Evolutionary conservation across 148 eudicot genomes (phyloP).

Genomic region (Heliamphora exappendiculata): DNA sequence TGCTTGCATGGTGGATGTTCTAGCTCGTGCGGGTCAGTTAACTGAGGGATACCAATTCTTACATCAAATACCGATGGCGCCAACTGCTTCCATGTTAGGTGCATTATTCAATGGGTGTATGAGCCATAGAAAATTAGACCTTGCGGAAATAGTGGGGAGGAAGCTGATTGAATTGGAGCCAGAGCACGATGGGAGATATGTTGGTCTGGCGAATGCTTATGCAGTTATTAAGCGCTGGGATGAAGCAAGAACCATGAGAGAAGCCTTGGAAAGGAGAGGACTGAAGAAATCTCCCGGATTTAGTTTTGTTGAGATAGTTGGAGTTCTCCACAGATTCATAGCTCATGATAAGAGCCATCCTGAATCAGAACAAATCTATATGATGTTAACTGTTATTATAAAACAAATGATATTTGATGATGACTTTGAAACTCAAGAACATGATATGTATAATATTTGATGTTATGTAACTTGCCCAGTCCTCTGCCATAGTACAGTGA

Average conservation of each 20-base stretch:
- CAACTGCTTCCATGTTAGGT: constrained; percentile 70
- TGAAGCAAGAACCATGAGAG: constrained; percentile 58
- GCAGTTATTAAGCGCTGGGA: constrained; percentile 64
- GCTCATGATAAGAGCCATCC: constrained; percentile 79
- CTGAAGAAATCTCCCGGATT: constrained; percentile 78
- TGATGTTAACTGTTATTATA: constrained; percentile 34
- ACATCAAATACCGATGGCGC: constrained; percentile 46
- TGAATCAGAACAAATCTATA: constrained; percentile 35
- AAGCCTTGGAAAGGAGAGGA: constrained; percentile 69
- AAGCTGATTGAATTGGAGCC: constrained; percentile 79
- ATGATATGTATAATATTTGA: constrained; percentile 8
- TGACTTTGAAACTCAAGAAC: constrained; percentile 17
- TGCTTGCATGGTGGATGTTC: constrained; percentile 79
- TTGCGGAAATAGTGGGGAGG: constrained; percentile 74
- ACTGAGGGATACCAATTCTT: constrained; percentile 58
- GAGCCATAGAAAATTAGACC: constrained; percentile 56
- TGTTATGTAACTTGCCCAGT: not conserved
- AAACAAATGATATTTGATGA: constrained; percentile 38
- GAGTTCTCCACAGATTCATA: constrained; percentile 57
- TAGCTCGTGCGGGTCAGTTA: constrained; percentile 73
- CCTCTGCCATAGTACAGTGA: not conserved
- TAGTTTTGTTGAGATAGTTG: constrained; percentile 66
- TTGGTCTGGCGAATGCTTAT: constrained; percentile 83
- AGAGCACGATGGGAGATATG: constrained; percentile 75
- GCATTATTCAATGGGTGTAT: constrained; percentile 75